These are phyloP conservation scores for Zopfochytrium polystomum DNA, from an alignment of 371 early-diverging fungal genomes.

Conservation along the genomic window DNA sequence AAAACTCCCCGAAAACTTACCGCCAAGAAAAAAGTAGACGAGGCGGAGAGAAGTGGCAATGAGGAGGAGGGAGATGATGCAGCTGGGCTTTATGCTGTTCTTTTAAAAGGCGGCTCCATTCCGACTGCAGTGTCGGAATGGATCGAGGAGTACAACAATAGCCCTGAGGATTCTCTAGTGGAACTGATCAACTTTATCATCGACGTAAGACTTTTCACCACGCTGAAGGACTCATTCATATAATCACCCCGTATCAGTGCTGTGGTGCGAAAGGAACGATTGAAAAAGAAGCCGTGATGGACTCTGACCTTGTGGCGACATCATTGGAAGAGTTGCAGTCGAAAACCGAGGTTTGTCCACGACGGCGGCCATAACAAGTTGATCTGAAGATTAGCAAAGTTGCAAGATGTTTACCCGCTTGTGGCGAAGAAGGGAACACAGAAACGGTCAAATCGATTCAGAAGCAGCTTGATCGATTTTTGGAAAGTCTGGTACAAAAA, in stretches of 20 bases:
- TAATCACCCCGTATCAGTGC: slow-evolving; percentile 7
- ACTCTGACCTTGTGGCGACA: slow-evolving; percentile 34
- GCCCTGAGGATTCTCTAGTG: slow-evolving; percentile 39
- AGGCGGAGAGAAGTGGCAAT: not conserved
- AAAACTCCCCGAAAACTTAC: not conserved
- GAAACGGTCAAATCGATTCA: slow-evolving; percentile 23
- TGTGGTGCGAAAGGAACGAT: slow-evolving; percentile 24
- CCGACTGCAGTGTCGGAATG: slow-evolving; percentile 50
- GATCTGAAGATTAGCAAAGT: slow-evolving; percentile 11
- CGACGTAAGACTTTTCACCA: slow-evolving; percentile 38
- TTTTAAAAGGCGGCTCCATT: not conserved
- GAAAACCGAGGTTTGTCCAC: slow-evolving; percentile 16
- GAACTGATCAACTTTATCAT: slow-evolving; percentile 63
- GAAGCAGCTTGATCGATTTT: slow-evolving; percentile 30
- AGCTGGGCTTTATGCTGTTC: not conserved
- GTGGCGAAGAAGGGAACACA: slow-evolving; percentile 20
- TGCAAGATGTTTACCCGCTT: slow-evolving; percentile 30
- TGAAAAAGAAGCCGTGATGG: slow-evolving; percentile 22
- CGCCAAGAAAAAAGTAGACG: not conserved
- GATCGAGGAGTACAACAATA: slow-evolving; percentile 46
- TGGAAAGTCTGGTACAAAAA: slow-evolving; percentile 27
- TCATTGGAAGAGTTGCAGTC: slow-evolving; percentile 35
- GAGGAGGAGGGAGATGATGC: not conserved
- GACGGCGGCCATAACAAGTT: slow-evolving; percentile 7
- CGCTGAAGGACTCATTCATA: not conserved